phyloP scores from a whole-genome alignment of 2,329 filamentous ascomycete genomes.

The Aphanocladium album region DNA sequence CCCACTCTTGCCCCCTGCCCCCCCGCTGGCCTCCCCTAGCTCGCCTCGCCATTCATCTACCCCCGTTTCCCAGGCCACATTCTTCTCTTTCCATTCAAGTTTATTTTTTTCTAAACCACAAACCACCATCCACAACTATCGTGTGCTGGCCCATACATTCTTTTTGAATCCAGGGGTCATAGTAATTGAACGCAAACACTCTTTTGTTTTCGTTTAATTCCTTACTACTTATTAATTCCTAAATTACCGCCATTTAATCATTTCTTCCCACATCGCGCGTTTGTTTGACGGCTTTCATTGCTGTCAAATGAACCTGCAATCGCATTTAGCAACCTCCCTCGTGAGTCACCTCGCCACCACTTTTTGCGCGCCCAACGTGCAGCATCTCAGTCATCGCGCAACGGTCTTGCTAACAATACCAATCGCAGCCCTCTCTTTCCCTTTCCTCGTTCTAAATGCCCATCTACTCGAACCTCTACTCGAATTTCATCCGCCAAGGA shows the following conservation, averaged over 20 bases:
- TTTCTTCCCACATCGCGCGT: conserved; percentile 56
- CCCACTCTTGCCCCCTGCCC: not conserved
- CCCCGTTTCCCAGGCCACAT: conserved; percentile 14
- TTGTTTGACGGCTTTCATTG: conserved; percentile 76
- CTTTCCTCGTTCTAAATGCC: conserved; percentile 82
- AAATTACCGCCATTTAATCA: conserved; percentile 18
- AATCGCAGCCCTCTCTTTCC: conserved; percentile 36
- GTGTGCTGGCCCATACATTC: conserved; percentile 15
- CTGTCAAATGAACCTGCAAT: conserved; percentile 99
- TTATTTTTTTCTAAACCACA: conserved; percentile 3
- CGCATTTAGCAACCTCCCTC: conserved; percentile 21
- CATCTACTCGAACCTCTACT: conserved; percentile 63
- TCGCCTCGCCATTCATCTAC: conserved; percentile 9
- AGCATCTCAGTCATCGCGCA: not conserved
- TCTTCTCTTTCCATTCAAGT: not conserved
- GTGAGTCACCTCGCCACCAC: conserved; percentile 3
- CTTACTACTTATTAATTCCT: conserved; percentile 1
- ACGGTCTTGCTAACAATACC: conserved; percentile 22
- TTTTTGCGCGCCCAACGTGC: not conserved
- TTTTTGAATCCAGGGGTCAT: conserved; percentile 14
- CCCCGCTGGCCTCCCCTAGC: not conserved
- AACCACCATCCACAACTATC: conserved; percentile 7
- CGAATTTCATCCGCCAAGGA: conserved; percentile 92
- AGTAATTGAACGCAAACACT: conserved; percentile 7
- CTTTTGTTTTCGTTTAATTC: conserved; percentile 15